phyloP scores from a whole-genome alignment of 257 asterid genomes.

The Solanum microdontum region DNA sequence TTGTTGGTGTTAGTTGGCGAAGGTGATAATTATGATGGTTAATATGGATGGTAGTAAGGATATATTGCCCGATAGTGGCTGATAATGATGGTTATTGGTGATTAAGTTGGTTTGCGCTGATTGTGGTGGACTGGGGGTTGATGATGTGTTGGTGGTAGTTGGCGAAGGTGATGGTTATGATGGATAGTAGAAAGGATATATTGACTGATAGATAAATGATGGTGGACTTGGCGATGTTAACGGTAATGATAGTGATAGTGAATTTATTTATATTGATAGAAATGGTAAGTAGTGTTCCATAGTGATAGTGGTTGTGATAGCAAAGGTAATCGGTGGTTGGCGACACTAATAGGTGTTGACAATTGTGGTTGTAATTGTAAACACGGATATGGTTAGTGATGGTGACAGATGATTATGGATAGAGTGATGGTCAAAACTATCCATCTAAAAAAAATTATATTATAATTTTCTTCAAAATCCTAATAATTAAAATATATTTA shows the following conservation, averaged over 20 bases:
- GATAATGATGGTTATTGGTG: no score
- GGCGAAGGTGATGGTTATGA: background rate
- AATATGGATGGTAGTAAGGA: no score
- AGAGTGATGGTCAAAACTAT: background rate
- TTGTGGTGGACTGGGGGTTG: background rate
- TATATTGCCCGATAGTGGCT: no score
- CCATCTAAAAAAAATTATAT: background rate
- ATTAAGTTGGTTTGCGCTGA: no score
- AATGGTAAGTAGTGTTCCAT: background rate
- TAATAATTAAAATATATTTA: background rate
- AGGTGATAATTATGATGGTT: background rate
- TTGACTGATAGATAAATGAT: no score
- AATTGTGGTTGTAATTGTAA: no score
- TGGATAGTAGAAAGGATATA: background rate
- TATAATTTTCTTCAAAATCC: no score
- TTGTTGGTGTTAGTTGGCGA: background rate
- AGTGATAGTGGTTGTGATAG: background rate
- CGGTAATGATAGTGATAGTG: background rate
- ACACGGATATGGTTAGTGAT: background rate
- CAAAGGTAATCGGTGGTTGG: background rate
- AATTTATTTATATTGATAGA: background rate
- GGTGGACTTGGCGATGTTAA: no score
- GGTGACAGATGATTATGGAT: background rate
- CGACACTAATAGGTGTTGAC: background rate
- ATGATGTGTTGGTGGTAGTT: background rate